A percentile compares a stretch with the other conserved stretches of the same genome.
Conservation (phyloP, 1,139 yeast species). For the Blastobotrys apis region DNA sequence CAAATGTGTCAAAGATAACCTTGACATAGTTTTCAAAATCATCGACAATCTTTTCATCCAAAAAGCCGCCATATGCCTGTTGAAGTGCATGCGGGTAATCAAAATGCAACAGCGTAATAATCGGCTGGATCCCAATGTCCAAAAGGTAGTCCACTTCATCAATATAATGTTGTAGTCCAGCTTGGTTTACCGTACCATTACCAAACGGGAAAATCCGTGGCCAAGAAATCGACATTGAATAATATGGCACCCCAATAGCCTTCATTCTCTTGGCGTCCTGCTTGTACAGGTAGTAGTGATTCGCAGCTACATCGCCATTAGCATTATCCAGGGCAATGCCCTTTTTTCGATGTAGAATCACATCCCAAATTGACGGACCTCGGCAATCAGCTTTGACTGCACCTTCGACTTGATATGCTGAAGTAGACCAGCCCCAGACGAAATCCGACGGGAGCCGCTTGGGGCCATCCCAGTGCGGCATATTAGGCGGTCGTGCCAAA, state of each 20-base stretch:
- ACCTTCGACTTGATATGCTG: conserved; percentile 37
- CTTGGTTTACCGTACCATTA: conserved; percentile 33
- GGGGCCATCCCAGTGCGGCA: conserved; percentile 10
- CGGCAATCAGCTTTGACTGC: conserved; percentile 37
- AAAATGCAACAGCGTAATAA: conserved; percentile 38
- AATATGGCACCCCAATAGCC: conserved; percentile 37
- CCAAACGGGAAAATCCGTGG: conserved; percentile 36
- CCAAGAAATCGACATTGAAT: conserved; percentile 40
- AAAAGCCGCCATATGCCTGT: conserved; percentile 33
- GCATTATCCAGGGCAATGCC: conserved; percentile 11
- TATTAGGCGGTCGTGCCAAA: conserved; percentile 17
- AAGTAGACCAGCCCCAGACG: conserved; percentile 25
- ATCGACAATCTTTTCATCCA: conserved; percentile 30
- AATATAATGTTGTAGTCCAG: conserved; percentile 36
- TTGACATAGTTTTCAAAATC: conserved; percentile 38
- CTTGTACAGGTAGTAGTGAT: conserved; percentile 38
- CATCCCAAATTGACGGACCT: conserved; percentile 36
- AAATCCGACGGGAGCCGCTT: conserved; percentile 20
- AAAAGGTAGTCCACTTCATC: conserved; percentile 35
- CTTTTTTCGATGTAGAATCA: conserved; percentile 21
- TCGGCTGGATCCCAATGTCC: conserved; percentile 33
- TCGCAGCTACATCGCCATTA: conserved; percentile 33
- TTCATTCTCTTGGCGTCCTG: conserved; percentile 37
- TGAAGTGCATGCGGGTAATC: conserved; percentile 36
- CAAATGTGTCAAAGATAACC: conserved; percentile 35